phyloP scores from a whole-genome alignment of 345 rosid species.

The Arabidopsis thaliana region TAIR10.1 NC_003070.9:8704001-8704500 shows the following conservation, averaged over 20 bases:
- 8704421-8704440: neutral
- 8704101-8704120: slow-evolving; percentile 95
- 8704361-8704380: slow-evolving; percentile 11
- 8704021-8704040: slow-evolving; percentile 59
- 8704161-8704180: slow-evolving; percentile 75
- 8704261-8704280: slow-evolving; percentile 22
- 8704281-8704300: slow-evolving; percentile 12
- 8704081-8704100: slow-evolving; percentile 26
- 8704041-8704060: slow-evolving; percentile 22
- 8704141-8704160: slow-evolving; percentile 79
- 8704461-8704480: neutral
- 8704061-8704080: slow-evolving; percentile 23
- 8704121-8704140: slow-evolving; percentile 91
- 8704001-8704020: slow-evolving; percentile 79
- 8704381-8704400: slow-evolving; percentile 8
- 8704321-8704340: neutral
- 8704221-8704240: neutral
- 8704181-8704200: slow-evolving; percentile 54
- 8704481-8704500: slow-evolving; percentile 1
- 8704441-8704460: neutral
- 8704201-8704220: neutral
- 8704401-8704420: slow-evolving; percentile 10
- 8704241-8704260: slow-evolving; percentile 21
- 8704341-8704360: neutral
- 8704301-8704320: neutral